Evolutionary conservation across 2,329 filamentous ascomycete species (phyloP), one percentile per base, ranked within the genome.

Genomic region (Cryphonectria radicalis): DNA sequence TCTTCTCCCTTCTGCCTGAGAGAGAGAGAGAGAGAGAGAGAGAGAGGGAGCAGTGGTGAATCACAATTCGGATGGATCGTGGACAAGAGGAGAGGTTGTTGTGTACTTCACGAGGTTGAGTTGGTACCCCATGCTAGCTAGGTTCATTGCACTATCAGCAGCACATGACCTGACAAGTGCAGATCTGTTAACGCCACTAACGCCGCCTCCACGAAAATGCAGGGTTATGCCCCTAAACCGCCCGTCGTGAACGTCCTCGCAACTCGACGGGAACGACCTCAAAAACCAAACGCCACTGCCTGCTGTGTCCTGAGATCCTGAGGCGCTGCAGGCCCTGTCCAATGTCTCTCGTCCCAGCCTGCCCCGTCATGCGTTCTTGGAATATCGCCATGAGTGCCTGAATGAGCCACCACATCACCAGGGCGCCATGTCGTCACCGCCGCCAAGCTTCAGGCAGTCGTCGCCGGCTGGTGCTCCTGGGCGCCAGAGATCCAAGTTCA

Each of bases 401-500:
- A 46, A 25, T 57, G 32, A 37, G 10, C 32, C 40, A 37, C 55
- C 53, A 40, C 46, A 25, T 67, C 53, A 57, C 13, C 57, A 37
- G 25, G 25, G 46, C 72, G 73, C 11, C 63, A 79, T 80, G 77
- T 77, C 78, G 37, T 80, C 80, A 14, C 75, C 78, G 37, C 75
- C 74, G 53, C 74, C 63, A 28, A 71, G 74, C 67, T 81, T 80
- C 69, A 76, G 79, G 67, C 75, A 76, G n/a, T 81, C 80, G 17
- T 81, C 81, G 46, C 82, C 81, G 17, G 75, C 75, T 14, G 77
- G 78, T 50, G 78, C 77, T 55, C 75, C 75, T 19, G 79, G 78
- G 25, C 76, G 74, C 19, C 79, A 79, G 63, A 83, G 83, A 63
- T 98, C 95, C 22, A 88, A 87, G 71, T 98, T 96, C 82, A 98